Evolutionary conservation across 1,139 yeast genomes (phyloP), one percentile per base, ranked within the genome.

Genomic region (Candida dubliniensis): DNA sequence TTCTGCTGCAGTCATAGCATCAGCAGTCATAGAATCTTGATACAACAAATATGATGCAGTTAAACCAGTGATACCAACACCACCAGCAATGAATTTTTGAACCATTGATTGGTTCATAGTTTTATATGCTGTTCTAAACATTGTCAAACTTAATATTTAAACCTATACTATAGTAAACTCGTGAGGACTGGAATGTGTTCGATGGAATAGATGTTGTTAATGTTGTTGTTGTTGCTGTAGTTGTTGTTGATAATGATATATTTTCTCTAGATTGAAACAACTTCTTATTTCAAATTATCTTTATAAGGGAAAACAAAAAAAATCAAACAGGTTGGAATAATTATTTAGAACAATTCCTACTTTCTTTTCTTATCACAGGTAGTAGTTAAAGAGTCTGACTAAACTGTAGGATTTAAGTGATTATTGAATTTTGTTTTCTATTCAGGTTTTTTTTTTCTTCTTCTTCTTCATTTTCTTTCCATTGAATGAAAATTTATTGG

Each of bases 1-100:
- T 76, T 93, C 99, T 54, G 98, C 96, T 54, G 95, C 96, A 45
- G 99, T 91, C 96, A 91, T 88, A 61, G 99, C 99, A 61, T 81
- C 82, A 50, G 97, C 96, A 50, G 87, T 80, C 69, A 84, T 79
- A 18, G 88, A 76, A 66, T 85, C 93, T 59, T 86, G 83, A 71
- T 87, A 88, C 61, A 87, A 76, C 64, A 84, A 69, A 64, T 84
- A 85, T 38, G 89, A 82, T 43, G 90, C 87, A 50, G 85, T 76
- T 55, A 84, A 70, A 52, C 91, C 91, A 48, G 84, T 74, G 45
- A 76, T 74, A 51, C 86, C 86, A 55, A 81, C 83, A 56, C 86
- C 79, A 58, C 84, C 84, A 56, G 80, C 75, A 56, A 84, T 69
- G 58, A 75, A 63, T 61, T 76, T 83, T 60, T 77, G 81, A 56